Conservation (phyloP, 2,329 filamentous ascomycete species). For the Cytospora mali region DNA sequence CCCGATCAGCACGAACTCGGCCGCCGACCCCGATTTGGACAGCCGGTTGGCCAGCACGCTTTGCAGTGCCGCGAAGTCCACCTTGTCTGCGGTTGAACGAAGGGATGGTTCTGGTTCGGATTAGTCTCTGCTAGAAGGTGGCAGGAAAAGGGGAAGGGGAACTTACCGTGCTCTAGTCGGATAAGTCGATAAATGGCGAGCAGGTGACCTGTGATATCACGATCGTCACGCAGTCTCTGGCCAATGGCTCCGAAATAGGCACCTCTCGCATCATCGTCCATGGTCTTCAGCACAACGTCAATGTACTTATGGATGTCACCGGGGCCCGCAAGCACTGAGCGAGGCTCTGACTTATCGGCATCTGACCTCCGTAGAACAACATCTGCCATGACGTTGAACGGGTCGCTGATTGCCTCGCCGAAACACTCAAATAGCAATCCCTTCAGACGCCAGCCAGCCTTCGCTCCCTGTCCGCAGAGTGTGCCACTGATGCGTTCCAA, state of each 20-base stretch:
- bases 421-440: constrained; percentile 47
- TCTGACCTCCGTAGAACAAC: constrained; percentile 1
- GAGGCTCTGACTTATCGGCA: constrained; percentile 30
- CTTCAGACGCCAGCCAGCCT: constrained; percentile 49
- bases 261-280: constrained; percentile 37
- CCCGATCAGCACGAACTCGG: constrained; percentile 43
- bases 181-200: constrained; percentile 47
- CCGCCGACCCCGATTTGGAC: constrained; percentile 33
- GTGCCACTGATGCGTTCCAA: constrained; percentile 30
- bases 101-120: constrained; percentile 14
- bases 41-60: constrained; percentile 43
- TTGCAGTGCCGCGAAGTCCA: constrained; percentile 46
- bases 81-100: constrained; percentile 28
- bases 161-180: constrained; percentile 33
- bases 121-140: background rate
- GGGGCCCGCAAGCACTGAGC: constrained; percentile 37
- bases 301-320: constrained; percentile 36
- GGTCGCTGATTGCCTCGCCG: constrained; percentile 35
- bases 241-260: constrained; percentile 45
- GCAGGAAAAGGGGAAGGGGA: background rate
- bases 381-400: constrained; percentile 36
- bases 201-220: constrained; percentile 44
- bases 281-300: constrained; percentile 32
- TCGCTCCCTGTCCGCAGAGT: constrained; percentile 30
- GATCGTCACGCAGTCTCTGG: constrained; percentile 35